Base-by-base conservation (phyloP, 345 rosid species). In the Angophora floribunda region DNA sequence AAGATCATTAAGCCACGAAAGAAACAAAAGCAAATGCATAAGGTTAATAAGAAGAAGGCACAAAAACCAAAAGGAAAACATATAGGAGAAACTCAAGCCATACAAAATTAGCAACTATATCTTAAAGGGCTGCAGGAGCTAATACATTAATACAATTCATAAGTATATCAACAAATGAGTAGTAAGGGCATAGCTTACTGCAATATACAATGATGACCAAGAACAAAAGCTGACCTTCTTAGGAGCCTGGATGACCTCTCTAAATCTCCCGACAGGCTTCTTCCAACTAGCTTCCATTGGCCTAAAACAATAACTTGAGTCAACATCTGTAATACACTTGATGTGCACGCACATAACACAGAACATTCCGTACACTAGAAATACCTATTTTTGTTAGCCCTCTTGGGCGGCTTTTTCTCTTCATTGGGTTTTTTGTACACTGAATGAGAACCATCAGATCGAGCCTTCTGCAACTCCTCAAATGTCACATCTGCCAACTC, bases 311-410 rank as follows among this genome's bases (percentile, higher is more conserved):
- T 47, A 50, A 55, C 75, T 19, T 7, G 41, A 53, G 22, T 47
- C 24, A 85, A 24, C 70, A 47, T 17, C 30, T 52, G 21, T 24
- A 28, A 53, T 22, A 70, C 32, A 32, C 50, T 41, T 11, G 14
- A 36, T 21, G 57, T 32, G 51, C 57, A 61, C 44, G 16, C 32
- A 86, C 28, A 85, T 49, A 78, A 28, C 13, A 88, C 52, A 89
- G 61, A 41, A 19, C 36, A 57, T 21, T 47, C 21, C 52, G 61
- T 28, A 21, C 8, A 79, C 4, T 11, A 80, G 61, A n/a, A 16
- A 75, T 53, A 95, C 97, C 95, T 95, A 86, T 96, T 95, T 93
- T 96, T 95, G 90, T 96, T 96, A 30, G 95, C 95, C 59, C 99
- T 95, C 61, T 91, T 89, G 28, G 90, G 87, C 86, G 89, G n/a